phyloP scores from a whole-genome alignment of 768 basidiomycete genomes.

The Mycena leptocephala region DNA sequence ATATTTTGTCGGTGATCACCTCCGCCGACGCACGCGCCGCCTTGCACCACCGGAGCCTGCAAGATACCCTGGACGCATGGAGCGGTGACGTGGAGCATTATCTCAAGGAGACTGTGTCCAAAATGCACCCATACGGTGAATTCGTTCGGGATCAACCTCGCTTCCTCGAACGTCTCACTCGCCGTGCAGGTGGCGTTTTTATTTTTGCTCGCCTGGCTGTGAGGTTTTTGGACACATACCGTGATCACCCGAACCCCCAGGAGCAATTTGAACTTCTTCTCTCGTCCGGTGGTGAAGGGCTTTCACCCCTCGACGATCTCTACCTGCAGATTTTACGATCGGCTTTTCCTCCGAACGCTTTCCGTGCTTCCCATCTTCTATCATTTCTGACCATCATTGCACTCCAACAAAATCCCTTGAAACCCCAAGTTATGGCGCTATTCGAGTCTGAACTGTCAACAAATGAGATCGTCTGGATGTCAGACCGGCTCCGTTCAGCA shows the following conservation, averaged over 20 bases:
- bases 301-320: not conserved
- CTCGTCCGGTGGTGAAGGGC: constrained; percentile 2
- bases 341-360: not conserved
- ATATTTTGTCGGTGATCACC: not conserved
- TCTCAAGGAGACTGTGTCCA: not conserved
- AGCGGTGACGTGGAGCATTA: not conserved
- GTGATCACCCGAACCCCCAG: not conserved
- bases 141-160: not conserved
- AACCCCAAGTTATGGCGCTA: not conserved
- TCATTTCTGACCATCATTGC: constrained; percentile 2
- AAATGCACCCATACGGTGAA: not conserved
- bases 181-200: too few species aligned
- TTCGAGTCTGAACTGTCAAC: not conserved
- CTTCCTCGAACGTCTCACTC: too few species aligned
- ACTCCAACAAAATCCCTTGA: not conserved
- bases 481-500: constrained; percentile 14
- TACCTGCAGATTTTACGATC: constrained; percentile 5
- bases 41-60: not conserved
- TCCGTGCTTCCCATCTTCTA: not conserved
- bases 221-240: too few species aligned
- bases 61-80: not conserved
- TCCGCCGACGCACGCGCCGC: not conserved
- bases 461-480: constrained; percentile 11
- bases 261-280: constrained; percentile 16
- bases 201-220: too few species aligned